Evolutionary conservation across 345 rosid species (phyloP).

Genomic region (Excoecaria cochinchinensis): DNA sequence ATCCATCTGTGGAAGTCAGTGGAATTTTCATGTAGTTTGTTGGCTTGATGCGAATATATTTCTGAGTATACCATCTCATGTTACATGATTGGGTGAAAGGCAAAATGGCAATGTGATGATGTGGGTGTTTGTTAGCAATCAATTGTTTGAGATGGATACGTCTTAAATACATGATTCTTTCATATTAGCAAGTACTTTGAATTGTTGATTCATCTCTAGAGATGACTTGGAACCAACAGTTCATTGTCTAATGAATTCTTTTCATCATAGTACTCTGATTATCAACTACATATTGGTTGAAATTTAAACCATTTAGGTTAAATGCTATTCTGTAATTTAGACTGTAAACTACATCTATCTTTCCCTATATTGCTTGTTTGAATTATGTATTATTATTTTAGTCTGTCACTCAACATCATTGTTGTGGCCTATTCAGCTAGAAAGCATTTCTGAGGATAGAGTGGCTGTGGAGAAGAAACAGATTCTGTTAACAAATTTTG

Average conservation of each 20-base stretch:
- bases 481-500: slow-evolving; percentile 35
- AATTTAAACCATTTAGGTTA: background rate
- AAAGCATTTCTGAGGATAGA: slow-evolving; percentile 58
- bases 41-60: too few relatives aligned
- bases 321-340: too few relatives aligned
- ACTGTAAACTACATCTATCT: too few relatives aligned
- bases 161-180: too few relatives aligned
- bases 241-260: background rate
- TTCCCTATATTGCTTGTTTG: too few relatives aligned
- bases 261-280: background rate
- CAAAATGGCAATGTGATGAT: too few relatives aligned
- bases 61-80: too few relatives aligned
- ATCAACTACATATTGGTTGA: background rate
- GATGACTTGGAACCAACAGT: background rate
- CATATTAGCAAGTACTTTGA: background rate
- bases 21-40: background rate
- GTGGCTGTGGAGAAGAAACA: slow-evolving; percentile 34
- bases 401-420: slow-evolving; percentile 3
- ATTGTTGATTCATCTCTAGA: background rate
- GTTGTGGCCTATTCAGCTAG: slow-evolving; percentile 41
- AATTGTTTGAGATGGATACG: too few relatives aligned
- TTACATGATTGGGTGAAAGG: too few relatives aligned
- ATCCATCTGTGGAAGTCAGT: too few relatives aligned
- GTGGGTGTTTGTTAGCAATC: too few relatives aligned
- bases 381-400: background rate